phyloP scores from a whole-genome alignment of 2,329 filamentous ascomycete genomes.

The Apiospora hydei region DNA sequence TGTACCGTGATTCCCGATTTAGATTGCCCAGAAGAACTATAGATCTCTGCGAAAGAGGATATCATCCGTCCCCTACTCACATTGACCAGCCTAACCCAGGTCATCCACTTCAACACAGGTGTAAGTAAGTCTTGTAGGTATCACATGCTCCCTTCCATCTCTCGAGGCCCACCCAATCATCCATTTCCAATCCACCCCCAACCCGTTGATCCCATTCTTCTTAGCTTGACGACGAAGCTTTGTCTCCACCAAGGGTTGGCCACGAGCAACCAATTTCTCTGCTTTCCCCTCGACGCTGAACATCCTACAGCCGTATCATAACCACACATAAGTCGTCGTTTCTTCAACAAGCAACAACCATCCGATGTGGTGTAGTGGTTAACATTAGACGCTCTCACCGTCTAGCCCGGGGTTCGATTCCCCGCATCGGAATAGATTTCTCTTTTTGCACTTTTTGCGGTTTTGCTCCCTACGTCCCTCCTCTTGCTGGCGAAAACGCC shows the following conservation, averaged over 20 bases:
- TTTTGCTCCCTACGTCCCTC: no score
- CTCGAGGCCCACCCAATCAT: background rate
- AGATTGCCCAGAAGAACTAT: background rate
- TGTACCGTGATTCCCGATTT: background rate
- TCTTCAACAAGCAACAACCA: background rate
- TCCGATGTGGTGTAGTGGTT: conserved; percentile 16
- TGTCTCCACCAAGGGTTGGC: background rate
- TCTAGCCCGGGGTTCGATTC: conserved; percentile 41
- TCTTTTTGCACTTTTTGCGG: no score
- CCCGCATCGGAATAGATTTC: conserved; percentile 36
- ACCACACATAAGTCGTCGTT: background rate
- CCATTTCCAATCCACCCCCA: background rate
- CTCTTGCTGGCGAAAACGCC: no score
- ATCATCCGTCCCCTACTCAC: no score
- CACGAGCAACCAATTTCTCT: background rate
- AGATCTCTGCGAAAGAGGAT: background rate
- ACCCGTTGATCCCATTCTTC: background rate
- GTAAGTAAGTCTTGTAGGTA: background rate
- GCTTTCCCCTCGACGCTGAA: background rate
- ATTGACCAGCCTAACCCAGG: background rate
- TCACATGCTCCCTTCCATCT: background rate
- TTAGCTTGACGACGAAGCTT: background rate
- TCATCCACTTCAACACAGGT: background rate
- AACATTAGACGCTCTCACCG: conserved; percentile 27
- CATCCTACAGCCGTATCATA: background rate